Conservation (phyloP, 805 yeast species). For the Teunomyces pallodes region DNA sequence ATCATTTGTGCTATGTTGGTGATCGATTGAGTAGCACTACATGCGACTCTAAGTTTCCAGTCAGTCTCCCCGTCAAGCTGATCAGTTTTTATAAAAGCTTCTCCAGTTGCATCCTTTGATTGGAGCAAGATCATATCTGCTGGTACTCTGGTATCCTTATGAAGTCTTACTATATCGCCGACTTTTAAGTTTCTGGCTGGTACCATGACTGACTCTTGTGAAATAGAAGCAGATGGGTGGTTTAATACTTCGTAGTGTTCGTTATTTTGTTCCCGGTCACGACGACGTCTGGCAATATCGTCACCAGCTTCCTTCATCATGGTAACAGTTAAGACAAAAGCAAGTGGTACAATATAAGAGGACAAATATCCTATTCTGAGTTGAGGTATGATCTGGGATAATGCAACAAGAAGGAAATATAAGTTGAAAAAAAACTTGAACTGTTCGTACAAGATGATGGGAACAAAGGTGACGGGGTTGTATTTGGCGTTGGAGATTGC, state of each 20-base stretch:
- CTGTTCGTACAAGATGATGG: constrained; percentile 88
- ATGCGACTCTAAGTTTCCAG: constrained; percentile 89
- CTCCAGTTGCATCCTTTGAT: constrained; percentile 73
- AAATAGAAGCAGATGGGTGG: constrained; percentile 12
- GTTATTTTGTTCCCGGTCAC: constrained; percentile 86
- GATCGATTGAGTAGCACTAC: constrained; percentile 64
- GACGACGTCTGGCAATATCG: constrained; percentile 83
- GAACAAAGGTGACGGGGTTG: constrained; percentile 82
- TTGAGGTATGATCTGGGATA: constrained; percentile 88
- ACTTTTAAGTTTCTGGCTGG: constrained; percentile 66
- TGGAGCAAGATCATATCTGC: constrained; percentile 88
- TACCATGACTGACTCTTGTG: constrained; percentile 26
- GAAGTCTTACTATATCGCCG: constrained; percentile 79
- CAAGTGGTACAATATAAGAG: constrained; percentile 90
- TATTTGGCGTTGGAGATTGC: constrained; percentile 93
- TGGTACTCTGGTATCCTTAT: constrained; percentile 85
- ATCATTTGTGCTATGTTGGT: constrained; percentile 47
- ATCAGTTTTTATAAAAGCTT: constrained; percentile 91
- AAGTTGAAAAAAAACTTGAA: constrained; percentile 95
- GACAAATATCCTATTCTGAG: constrained; percentile 90
- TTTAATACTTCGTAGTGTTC: constrained; percentile 73
- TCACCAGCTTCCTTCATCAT: constrained; percentile 96
- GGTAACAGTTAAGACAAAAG: constrained; percentile 86
- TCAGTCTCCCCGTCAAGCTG: constrained; percentile 99
- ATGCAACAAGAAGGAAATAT: constrained; percentile 87